These are phyloP conservation scores for Neurospora hispaniola DNA, from an alignment of 495 filamentous ascomycete genomes.

Conservation along the genomic window DNA sequence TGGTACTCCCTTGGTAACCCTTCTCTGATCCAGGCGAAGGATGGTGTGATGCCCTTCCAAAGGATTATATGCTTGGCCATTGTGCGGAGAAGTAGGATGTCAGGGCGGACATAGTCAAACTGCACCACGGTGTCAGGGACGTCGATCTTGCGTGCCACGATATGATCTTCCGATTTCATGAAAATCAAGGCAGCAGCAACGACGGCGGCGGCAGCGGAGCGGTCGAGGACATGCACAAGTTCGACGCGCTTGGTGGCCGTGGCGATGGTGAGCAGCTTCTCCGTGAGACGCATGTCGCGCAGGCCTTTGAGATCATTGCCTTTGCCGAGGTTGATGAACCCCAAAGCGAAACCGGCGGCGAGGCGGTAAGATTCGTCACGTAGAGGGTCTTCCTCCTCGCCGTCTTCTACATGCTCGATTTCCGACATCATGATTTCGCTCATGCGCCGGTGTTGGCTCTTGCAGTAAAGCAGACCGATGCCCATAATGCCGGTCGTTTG, in stretches of 20 bases:
- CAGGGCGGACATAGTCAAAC: constrained; percentile 90
- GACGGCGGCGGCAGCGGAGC: constrained; percentile 81
- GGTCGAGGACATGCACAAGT: constrained; percentile 81
- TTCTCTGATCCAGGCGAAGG: constrained; percentile 58
- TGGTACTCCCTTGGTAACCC: constrained; percentile 63
- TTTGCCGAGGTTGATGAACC: constrained; percentile 88
- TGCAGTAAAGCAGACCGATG: constrained; percentile 87
- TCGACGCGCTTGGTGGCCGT: constrained; percentile 80
- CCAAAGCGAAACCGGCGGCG: constrained; percentile 86
- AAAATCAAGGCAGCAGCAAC: constrained; percentile 89
- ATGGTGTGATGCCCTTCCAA: constrained; percentile 73
- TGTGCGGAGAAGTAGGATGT: constrained; percentile 83
- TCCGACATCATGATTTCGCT: constrained; percentile 97
- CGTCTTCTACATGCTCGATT: constrained; percentile 72
- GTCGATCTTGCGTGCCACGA: constrained; percentile 86
- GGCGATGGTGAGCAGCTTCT: constrained; percentile 74
- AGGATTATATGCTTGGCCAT: constrained; percentile 87
- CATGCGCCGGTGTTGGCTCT: constrained; percentile 95
- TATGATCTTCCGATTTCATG: constrained; percentile 89
- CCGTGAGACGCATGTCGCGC: constrained; percentile 87
- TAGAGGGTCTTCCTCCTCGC: constrained; percentile 60
- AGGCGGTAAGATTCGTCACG: constrained; percentile 91
- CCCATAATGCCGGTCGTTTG: constrained; percentile 98
- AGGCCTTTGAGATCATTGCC: constrained; percentile 80
- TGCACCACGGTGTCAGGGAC: constrained; percentile 80